Conservation (phyloP, 1,284 basidiomycete species). For the Melanopsichium pennsylvanicum region DNA sequence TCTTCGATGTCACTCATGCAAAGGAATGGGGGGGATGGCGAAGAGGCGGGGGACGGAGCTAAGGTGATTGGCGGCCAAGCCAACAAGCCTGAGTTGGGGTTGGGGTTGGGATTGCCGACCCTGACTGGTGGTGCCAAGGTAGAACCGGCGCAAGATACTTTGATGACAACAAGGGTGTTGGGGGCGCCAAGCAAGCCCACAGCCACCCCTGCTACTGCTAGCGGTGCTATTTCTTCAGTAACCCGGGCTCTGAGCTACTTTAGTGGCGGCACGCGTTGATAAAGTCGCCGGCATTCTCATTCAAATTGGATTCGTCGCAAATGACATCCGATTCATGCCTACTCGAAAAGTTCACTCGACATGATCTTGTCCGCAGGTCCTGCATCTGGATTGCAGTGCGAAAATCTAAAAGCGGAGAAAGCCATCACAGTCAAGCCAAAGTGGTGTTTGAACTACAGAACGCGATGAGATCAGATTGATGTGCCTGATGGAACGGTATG, state of each 20-base stretch:
- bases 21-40: background rate
- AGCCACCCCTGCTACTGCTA: conserved; percentile 16
- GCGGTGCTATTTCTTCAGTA: conserved; percentile 32
- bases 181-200: conserved; percentile 15
- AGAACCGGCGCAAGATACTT: conserved; percentile 9
- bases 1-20: background rate
- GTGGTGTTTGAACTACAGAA: no score
- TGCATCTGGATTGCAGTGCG: no score
- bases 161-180: conserved; percentile 36
- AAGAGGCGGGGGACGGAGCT: background rate
- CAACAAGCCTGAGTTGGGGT: conserved; percentile 15
- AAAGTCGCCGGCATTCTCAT: no score
- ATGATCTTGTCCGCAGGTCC: no score
- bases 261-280: conserved; percentile 10
- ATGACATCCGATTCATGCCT: no score
- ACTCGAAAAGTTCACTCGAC: no score
- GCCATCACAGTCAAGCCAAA: no score
- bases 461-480: no score
- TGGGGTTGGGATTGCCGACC: conserved; percentile 21
- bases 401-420: no score
- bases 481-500: no score
- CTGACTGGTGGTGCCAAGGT: background rate
- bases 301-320: no score
- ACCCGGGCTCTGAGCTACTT: conserved; percentile 41
- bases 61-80: background rate